Conservation (phyloP, 106 monocot genomes). For the Cymbidium sinense region DNA sequence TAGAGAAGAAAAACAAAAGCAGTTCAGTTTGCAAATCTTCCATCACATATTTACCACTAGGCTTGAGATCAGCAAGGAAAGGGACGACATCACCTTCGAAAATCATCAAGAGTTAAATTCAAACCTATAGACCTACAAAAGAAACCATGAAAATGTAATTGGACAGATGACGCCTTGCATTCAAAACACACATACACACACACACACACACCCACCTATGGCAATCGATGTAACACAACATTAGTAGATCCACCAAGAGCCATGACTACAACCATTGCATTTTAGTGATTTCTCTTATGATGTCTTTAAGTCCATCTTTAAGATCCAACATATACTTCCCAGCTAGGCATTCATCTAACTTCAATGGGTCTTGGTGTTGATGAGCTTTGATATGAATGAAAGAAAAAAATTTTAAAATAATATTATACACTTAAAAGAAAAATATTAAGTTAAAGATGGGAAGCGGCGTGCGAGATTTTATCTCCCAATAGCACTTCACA, state of each 20-base stretch:
- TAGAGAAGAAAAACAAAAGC: no score
- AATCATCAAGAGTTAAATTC: no score
- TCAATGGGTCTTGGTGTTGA: conserved; percentile 88
- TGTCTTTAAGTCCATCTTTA: conserved; percentile 96
- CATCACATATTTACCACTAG: no score
- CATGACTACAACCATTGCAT: no score
- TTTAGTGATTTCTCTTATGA: conserved; percentile 88
- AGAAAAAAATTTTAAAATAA: no score
- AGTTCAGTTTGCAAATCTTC: conserved; percentile 91
- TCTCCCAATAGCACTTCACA: no score
- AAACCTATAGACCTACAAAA: no score
- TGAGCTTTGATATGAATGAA: conserved; percentile 11
- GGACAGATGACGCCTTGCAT: neutral
- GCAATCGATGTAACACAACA: conserved; percentile 97
- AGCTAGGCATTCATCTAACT: conserved; percentile 87
- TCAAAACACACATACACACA: neutral
- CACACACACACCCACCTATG: conserved; percentile 80
- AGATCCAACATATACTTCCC: conserved; percentile 77
- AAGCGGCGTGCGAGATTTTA: neutral
- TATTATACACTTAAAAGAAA: neutral
- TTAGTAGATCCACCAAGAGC: no score
- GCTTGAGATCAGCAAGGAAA: no score
- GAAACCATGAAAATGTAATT: no score
- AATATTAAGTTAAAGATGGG: no score
- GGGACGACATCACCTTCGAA: no score